Base-by-base conservation (phyloP, 805 yeast species). In the Ogataea salicorniae region DNA sequence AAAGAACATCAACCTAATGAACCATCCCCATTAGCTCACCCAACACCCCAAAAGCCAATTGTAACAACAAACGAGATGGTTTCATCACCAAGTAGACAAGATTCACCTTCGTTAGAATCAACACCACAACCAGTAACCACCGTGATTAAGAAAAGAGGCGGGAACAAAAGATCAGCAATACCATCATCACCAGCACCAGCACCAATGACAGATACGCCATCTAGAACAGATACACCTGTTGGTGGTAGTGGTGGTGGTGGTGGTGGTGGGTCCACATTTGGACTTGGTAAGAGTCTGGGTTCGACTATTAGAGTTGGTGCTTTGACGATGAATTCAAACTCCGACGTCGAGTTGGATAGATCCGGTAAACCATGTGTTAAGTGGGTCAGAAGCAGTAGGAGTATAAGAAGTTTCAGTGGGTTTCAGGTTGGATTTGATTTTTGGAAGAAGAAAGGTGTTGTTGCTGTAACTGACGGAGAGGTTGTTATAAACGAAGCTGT, bases 341-440 rank as follows among this genome's bases (percentile, higher is more conserved):
- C 57, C 8, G 51, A 56, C 5, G 55, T 59, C 8, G 60, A 58
- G 18, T 47, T 64, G 18, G 69, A 65, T 45, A 55, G 49, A 22
- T 44, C 59, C 14, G 56, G 63, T 16, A 50, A 39, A 7, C 53
- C 56, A 7, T 42, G 50, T 20, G 47, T 33, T 39, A 53, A 46
- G 33, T 62, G 55, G 60, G 38, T 33, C 26, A 54, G 48, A 42
- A 41, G 47, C 17, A 46, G 48, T 5, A 49, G 51, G n/a, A 53
- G 45, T 16, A 45, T 63, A 15, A 55, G 54, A 42, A 56, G 61
- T 18, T 64, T 64, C 43, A 62, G 63, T 46, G 68, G 68, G 4
- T 58, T 47, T 49, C 52, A 53, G 20, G 51, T 58, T 38, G 46
- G 47, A 8, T 45, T 58, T 26, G 58, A 59, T 1, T 36, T 52